Conservation (phyloP, 495 filamentous ascomycete genomes). For the Schizothecium vesticola region DNA sequence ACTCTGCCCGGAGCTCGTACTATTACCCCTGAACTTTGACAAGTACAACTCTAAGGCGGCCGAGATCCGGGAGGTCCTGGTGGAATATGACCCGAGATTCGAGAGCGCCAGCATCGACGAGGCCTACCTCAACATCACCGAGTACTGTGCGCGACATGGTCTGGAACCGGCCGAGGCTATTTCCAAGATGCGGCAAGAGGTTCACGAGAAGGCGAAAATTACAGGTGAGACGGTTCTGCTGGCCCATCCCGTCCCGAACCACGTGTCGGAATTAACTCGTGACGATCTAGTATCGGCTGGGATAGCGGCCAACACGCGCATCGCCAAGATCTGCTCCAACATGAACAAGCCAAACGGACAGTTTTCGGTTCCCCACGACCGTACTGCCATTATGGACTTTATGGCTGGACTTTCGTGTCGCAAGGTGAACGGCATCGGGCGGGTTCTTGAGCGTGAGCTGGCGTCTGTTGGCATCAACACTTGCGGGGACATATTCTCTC, state of each 20-base stretch:
- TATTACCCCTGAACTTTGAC: conserved; percentile 75
- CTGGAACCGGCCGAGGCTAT: conserved; percentile 69
- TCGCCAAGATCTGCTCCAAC: conserved; percentile 94
- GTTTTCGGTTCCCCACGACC: conserved; percentile 65
- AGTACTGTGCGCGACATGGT: conserved; percentile 67
- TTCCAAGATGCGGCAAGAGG: conserved; percentile 65
- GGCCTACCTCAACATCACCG: conserved; percentile 92
- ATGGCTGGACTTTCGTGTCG: conserved; percentile 77
- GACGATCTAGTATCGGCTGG: conserved; percentile 68
- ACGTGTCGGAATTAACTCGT: background rate
- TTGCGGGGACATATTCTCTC: conserved; percentile 80
- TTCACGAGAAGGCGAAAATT: conserved; percentile 72
- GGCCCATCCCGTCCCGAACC: background rate
- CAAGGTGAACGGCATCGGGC: conserved; percentile 89
- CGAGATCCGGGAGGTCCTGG: conserved; percentile 78
- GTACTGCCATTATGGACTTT: conserved; percentile 71
- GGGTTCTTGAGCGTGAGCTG: conserved; percentile 91
- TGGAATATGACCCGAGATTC: conserved; percentile 81
- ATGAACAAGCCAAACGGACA: conserved; percentile 96
- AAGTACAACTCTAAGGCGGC: conserved; percentile 89
- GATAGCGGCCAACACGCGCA: conserved; percentile 84
- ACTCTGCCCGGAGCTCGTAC: conserved; percentile 83
- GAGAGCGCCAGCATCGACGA: conserved; percentile 94
- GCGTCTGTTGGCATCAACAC: conserved; percentile 80
- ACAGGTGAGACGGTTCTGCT: conserved; percentile 36